Percentiles rank a stretch among this genome's conserved stretches.
Evolutionary conservation across 768 basidiomycete species (phyloP).

Genomic region (Lentinula lateritia): DNA sequence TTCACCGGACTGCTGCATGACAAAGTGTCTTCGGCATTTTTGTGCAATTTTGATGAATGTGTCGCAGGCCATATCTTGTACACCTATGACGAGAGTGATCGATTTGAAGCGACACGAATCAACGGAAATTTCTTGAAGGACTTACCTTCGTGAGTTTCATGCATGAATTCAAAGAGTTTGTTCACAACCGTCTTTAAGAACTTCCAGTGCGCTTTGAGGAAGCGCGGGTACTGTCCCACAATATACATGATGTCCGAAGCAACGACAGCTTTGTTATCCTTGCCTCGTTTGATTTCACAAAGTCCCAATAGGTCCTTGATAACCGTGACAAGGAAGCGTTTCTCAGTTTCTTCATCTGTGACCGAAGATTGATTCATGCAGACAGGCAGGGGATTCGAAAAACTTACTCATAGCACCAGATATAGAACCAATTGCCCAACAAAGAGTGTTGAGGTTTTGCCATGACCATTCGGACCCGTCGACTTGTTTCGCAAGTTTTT

Average conservation of each 20-base stretch:
- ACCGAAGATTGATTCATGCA: not conserved
- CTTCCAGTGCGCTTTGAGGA: conserved; percentile 99
- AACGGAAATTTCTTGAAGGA: not conserved
- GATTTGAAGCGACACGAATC: not conserved
- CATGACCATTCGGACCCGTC: conserved; percentile 99
- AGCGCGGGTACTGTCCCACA: conserved; percentile 98
- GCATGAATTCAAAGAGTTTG: conserved; percentile 99
- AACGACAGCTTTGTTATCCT: conserved; percentile 99
- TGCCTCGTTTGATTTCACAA: conserved; percentile 97
- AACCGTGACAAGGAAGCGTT: conserved; percentile 96
- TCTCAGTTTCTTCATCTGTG: conserved; percentile 96
- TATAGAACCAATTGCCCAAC: conserved; percentile 99
- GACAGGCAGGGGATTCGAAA: conserved; percentile 1
- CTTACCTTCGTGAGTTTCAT: conserved; percentile 95
- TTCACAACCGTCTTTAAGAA: conserved; percentile 99
- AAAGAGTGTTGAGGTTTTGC: conserved; percentile 98
- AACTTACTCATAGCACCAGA: conserved; percentile 97
- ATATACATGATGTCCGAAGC: conserved; percentile 98
- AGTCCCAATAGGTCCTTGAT: conserved; percentile 98
- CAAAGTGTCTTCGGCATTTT: conserved; percentile 96
- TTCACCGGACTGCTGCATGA: conserved; percentile 97
- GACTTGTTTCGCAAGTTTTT: conserved; percentile 96
- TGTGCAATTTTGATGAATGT: conserved; percentile 99
- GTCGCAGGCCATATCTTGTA: conserved; percentile 99
- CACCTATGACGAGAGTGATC: conserved; percentile 46